Evolutionary conservation across 2,329 filamentous ascomycete genomes (phyloP), one percentile per base, ranked within the genome.

Genomic region (Bipolaris sorokiniana): DNA sequence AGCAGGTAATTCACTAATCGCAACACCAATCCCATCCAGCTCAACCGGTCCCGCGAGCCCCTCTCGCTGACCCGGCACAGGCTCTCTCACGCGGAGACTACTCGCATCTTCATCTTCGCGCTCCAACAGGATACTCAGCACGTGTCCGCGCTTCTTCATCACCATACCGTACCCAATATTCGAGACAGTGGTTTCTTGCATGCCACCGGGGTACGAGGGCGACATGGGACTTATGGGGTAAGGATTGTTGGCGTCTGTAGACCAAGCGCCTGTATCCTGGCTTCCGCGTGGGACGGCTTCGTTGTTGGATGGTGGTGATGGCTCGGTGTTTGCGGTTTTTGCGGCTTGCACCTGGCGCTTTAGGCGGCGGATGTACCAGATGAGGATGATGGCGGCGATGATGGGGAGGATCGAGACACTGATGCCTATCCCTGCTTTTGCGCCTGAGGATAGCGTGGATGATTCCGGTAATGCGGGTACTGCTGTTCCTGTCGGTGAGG

Each of bases 61-160:
- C 47, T 72, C 69, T 22, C 47, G 56, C 37, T 72, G 67, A n/a
- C 69, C 69, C 1, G 64, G 63, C 18, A 72, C 68, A 20, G 69
- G 69, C 51, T 70, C 63, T 16, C 51, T 44, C 9, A 69, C 47
- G 36, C 26, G 13, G 5, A 7, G 26, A 7, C 34, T 49, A 16
- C 9, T 49, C 11, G 22, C 37, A n/a, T 63, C 65, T 37, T 70
- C 68, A 15, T 69, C 66, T 6, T 69, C 63, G 3, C 60, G 31
- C 51, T 70, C 68, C 1, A 71, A 42, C 1, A 71, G 63, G 5
- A 71, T 59, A 33, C 59, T 64, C 1, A 71, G 52, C 0, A 68
- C 63, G 23, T 68, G 54, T 15, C 62, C 66, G 5, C 66, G 54
- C 45, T 65, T 64, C 52, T 61, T 63, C 51, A 63, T 62, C 44